Conservation (phyloP, 169 alveolate species). For the Cryptosporidium viatorum region DNA sequence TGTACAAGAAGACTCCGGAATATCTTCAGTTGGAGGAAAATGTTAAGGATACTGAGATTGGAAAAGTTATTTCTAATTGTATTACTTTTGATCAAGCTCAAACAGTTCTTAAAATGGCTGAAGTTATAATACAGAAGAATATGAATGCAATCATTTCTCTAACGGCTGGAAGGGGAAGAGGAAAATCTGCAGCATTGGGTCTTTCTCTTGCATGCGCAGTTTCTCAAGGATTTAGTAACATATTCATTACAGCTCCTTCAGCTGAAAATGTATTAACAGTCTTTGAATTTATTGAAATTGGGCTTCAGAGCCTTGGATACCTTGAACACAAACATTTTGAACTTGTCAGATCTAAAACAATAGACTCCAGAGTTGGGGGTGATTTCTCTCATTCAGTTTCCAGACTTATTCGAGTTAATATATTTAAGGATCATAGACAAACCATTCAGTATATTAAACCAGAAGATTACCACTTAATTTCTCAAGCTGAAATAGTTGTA, state of each 20-base stretch:
- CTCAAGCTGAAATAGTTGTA: constrained; percentile 90
- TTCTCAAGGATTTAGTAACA: constrained; percentile 92
- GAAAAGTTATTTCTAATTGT: constrained; percentile 75
- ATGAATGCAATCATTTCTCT: constrained; percentile 80
- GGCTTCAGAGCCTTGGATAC: constrained; percentile 92
- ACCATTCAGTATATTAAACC: constrained; percentile 90
- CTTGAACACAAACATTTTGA: constrained; percentile 92
- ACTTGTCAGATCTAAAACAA: constrained; percentile 80
- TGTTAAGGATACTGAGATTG: constrained; percentile 71
- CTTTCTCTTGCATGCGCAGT: constrained; percentile 92
- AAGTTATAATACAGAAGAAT: constrained; percentile 83
- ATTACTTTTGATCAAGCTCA: constrained; percentile 88
- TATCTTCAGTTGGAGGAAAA: constrained; percentile 43
- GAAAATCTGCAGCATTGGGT: constrained; percentile 99
- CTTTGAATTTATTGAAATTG: constrained; percentile 96
- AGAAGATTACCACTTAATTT: constrained; percentile 80
- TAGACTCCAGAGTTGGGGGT: constrained; percentile 65
- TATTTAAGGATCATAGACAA: constrained; percentile 89
- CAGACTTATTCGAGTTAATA: constrained; percentile 83
- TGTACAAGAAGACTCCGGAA: constrained; percentile 18
- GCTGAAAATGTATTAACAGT: constrained; percentile 97
- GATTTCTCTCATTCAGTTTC: constrained; percentile 79
- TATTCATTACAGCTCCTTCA: constrained; percentile 97
- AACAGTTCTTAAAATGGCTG: constrained; percentile 85
- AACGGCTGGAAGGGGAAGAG: constrained; percentile 99